phyloP scores from a whole-genome alignment of 2,329 filamentous ascomycete genomes.

The Cladosporium oxysporum region DNA sequence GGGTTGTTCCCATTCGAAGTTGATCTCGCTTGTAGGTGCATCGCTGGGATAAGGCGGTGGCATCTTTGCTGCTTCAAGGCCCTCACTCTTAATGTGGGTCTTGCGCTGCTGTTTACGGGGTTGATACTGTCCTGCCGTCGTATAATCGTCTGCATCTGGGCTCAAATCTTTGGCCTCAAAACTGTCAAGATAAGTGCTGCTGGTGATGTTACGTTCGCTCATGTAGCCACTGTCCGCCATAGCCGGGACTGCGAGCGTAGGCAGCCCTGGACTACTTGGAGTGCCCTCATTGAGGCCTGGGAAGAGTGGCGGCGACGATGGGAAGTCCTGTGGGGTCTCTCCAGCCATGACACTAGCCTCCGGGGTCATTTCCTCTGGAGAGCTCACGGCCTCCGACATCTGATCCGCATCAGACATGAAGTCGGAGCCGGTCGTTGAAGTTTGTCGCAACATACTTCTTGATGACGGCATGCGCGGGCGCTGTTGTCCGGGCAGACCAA shows the following conservation, averaged over 20 bases:
- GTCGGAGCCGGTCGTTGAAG: constrained; percentile 35
- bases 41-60: constrained; percentile 20
- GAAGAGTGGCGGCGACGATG: constrained; percentile 85
- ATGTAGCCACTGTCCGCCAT: constrained; percentile 75
- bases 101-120: constrained; percentile 26
- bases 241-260: constrained; percentile 48
- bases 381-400: constrained; percentile 47
- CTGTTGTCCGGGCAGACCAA: constrained; percentile 33
- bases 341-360: constrained; percentile 50
- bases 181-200: constrained; percentile 68
- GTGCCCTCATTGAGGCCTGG: constrained; percentile 49
- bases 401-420: constrained; percentile 35
- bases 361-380: constrained; percentile 52
- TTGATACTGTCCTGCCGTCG: constrained; percentile 38
- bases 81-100: constrained; percentile 33
- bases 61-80: constrained; percentile 20
- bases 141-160: constrained; percentile 41
- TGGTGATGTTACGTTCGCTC: constrained; percentile 45
- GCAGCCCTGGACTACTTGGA: constrained; percentile 74
- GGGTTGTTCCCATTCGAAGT: constrained; percentile 26
- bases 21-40: constrained; percentile 22
- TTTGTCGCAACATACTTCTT: constrained; percentile 34
- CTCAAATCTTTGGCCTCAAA: constrained; percentile 58
- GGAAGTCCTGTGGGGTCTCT: constrained; percentile 74
- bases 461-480: constrained; percentile 33